Conservation (phyloP, 2,329 filamentous ascomycete genomes). For the Colletotrichum tanaceti region DNA sequence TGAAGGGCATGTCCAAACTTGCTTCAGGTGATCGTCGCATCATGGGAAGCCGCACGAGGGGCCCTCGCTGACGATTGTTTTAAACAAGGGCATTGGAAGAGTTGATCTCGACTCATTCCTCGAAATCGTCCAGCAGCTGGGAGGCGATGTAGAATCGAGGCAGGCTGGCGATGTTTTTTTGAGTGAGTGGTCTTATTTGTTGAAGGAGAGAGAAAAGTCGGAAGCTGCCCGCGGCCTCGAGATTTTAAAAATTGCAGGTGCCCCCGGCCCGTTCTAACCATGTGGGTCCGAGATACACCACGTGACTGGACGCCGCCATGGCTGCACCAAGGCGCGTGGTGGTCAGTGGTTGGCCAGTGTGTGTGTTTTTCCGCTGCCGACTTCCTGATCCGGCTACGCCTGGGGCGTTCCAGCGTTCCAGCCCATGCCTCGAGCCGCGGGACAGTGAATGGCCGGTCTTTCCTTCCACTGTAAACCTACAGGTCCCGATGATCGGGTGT, state of each 20-base stretch:
- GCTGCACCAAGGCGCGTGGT: neutral
- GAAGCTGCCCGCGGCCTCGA: slow-evolving; percentile 11
- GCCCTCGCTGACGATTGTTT: slow-evolving; percentile 77
- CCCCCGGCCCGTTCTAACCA: slow-evolving; percentile 9
- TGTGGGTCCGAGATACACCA: slow-evolving; percentile 15
- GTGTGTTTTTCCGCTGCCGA: slow-evolving; percentile 17
- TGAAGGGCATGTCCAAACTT: slow-evolving; percentile 64
- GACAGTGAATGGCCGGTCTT: neutral
- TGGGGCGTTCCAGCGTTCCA: slow-evolving; percentile 10
- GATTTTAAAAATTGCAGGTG: slow-evolving; percentile 42
- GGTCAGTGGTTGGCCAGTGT: neutral
- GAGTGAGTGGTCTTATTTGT: slow-evolving; percentile 59
- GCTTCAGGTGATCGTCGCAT: slow-evolving; percentile 76
- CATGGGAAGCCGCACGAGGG: slow-evolving; percentile 72
- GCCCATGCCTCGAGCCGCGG: neutral
- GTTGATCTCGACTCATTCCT: slow-evolving; percentile 69
- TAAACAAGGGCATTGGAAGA: slow-evolving; percentile 66
- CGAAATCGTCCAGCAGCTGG: slow-evolving; percentile 62
- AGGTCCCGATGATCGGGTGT: slow-evolving; percentile 38
- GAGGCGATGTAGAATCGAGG: slow-evolving; percentile 44
- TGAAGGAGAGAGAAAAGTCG: slow-evolving; percentile 46
- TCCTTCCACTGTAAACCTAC: slow-evolving; percentile 25
- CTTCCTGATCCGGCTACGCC: slow-evolving; percentile 31
- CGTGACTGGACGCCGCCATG: neutral
- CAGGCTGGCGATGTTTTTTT: slow-evolving; percentile 54